Conservation (phyloP, 2,329 filamentous ascomycete genomes). For the Thermothelomyces thermophilus region DNA sequence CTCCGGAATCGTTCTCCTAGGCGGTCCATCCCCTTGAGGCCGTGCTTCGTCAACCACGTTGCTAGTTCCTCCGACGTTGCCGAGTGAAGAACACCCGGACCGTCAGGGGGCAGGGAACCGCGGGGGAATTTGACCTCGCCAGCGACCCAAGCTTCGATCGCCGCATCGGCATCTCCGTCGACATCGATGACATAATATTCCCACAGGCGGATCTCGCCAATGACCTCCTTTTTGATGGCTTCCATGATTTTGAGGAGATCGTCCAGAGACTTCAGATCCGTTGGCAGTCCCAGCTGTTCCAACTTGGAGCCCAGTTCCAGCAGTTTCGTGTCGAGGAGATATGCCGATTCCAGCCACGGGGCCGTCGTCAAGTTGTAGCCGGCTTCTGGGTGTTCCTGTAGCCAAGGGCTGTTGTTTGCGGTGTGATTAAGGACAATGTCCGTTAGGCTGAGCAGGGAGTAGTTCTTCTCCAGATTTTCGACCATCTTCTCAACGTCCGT, state of each 20-base stretch:
- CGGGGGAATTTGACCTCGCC: conserved; percentile 52
- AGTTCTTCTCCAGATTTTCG: conserved; percentile 72
- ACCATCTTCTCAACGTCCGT: conserved; percentile 72
- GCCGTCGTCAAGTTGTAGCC: conserved; percentile 92
- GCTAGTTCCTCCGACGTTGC: conserved; percentile 45
- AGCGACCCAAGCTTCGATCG: conserved; percentile 64
- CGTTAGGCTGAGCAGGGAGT: conserved; percentile 80
- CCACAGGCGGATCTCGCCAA: conserved; percentile 76
- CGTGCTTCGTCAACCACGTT: conserved; percentile 60
- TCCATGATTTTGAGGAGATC: conserved; percentile 80
- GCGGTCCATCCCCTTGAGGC: conserved; percentile 62
- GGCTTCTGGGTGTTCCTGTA: conserved; percentile 87
- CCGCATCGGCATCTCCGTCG: conserved; percentile 60
- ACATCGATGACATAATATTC: conserved; percentile 87
- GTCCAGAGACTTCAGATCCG: conserved; percentile 59
- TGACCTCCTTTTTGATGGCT: conserved; percentile 71
- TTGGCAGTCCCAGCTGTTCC: conserved; percentile 65
- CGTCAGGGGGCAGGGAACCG: conserved; percentile 32
- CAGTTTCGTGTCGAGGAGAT: conserved; percentile 53
- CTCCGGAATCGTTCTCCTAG: conserved; percentile 77
- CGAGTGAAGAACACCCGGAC: conserved; percentile 43
- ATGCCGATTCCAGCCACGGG: conserved; percentile 64
- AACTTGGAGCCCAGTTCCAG: conserved; percentile 74
- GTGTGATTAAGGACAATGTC: conserved; percentile 99
- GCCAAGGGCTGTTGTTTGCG: conserved; percentile 89